Conservation (phyloP, 2,329 filamentous ascomycete genomes). For the Stagonosporopsis cucurbitacearum region DNA sequence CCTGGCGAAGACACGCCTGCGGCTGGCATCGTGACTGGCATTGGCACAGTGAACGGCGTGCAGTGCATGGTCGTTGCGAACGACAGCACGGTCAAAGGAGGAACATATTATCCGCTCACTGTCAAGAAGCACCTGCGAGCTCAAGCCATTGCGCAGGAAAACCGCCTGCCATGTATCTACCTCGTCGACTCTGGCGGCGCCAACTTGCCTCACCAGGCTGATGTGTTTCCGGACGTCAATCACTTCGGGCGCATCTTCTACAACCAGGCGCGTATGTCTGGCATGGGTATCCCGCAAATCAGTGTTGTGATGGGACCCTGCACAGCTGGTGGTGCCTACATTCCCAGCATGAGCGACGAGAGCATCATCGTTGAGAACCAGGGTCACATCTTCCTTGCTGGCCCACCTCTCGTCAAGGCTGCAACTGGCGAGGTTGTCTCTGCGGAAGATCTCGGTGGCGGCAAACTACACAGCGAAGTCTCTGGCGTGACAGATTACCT, state of each 20-base stretch:
- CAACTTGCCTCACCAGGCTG: conserved; percentile 91
- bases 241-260: conserved; percentile 98
- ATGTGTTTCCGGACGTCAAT: conserved; percentile 93
- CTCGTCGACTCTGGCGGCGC: conserved; percentile 95
- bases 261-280: conserved; percentile 95
- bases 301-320: conserved; percentile 97
- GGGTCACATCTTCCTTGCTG: conserved; percentile 96
- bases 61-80: conserved; percentile 94
- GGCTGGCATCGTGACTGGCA: conserved; percentile 89
- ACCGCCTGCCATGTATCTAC: conserved; percentile 84
- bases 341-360: conserved; percentile 97
- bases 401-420: conserved; percentile 92
- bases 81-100: conserved; percentile 96
- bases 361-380: conserved; percentile 95
- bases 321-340: conserved; percentile 93
- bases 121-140: conserved; percentile 97
- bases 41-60: conserved; percentile 88
- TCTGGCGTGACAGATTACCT: conserved; percentile 96
- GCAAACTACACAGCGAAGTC: conserved; percentile 85
- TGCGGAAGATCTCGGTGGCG: conserved; percentile 89
- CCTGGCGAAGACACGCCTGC: conserved; percentile 85
- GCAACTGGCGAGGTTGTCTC: conserved; percentile 92
- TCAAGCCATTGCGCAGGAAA: conserved; percentile 89
- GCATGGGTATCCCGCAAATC: conserved; percentile 87
- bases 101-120: conserved; percentile 95